Conservation (phyloP, 176 grass and related monocot species). For the Stipa capillata region DNA sequence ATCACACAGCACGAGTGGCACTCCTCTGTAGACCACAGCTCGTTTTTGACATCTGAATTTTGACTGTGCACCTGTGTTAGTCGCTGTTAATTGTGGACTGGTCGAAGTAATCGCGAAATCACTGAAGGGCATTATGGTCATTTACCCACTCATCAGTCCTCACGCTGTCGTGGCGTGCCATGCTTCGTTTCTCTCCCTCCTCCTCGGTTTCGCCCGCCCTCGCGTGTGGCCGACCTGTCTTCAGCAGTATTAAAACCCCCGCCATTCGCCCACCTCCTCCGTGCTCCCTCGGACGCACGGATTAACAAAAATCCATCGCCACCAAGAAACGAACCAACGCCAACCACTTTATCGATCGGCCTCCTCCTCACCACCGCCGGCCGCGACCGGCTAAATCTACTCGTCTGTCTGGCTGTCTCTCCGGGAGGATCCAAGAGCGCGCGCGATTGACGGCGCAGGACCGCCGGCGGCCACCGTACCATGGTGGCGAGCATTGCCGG, state of each 20-base stretch:
- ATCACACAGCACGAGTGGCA: no score
- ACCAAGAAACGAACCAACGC: conserved; percentile 2
- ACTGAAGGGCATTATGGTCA: neutral
- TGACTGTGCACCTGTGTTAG: no score
- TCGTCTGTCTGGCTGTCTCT: neutral
- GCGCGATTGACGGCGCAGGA: neutral
- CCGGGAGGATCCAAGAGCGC: neutral
- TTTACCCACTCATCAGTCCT: neutral
- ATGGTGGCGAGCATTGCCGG: conserved; percentile 54
- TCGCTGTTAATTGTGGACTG: neutral
- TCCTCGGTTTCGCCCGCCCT: neutral
- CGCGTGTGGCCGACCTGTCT: neutral
- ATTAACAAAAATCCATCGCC: neutral
- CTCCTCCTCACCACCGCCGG: neutral
- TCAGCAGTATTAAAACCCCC: conserved; percentile 11
- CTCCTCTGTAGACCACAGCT: neutral
- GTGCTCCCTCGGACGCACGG: conserved; percentile 10
- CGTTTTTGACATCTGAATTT: neutral
- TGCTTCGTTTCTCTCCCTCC: neutral
- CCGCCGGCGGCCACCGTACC: neutral
- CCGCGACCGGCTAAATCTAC: neutral
- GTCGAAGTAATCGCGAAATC: neutral
- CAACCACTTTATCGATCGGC: neutral
- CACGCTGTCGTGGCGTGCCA: conserved; percentile 24
- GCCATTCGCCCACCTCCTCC: neutral